Evolutionary conservation across 2,329 filamentous ascomycete genomes (phyloP), one percentile per base, ranked within the genome.

Genomic region (Fusarium irregulare): DNA sequence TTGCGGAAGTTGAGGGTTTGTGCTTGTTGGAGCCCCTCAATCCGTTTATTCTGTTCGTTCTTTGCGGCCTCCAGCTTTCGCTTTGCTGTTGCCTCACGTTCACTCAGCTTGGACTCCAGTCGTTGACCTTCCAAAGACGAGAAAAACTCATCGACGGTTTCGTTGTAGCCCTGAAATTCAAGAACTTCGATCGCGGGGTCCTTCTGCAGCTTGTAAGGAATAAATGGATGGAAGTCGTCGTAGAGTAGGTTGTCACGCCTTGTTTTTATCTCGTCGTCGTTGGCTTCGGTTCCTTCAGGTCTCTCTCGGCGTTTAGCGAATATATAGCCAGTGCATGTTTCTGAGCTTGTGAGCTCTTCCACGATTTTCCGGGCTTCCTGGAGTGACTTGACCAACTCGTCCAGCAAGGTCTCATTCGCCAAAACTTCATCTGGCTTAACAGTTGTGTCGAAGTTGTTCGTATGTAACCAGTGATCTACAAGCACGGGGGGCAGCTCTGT

Each of bases 71-170:
- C 93, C 6, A 99, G 85, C 78, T 97, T 97, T 75, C 89, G 89
- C 80, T 91, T 92, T 5, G 96, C 96, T 6, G 87, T 85, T 21
- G 91, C 89, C 79, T 99, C 94, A 50, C 91, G 89, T 78, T 98
- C 95, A 6, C 89, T 89, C 7, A 98, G 82, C 56, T 90, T 88
- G 2, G 93, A 97, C 78, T 97, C 92, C 2, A 98, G 85, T 77
- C 93, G 97, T 78, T 98, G 95, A 0, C 94, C 93, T 80, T 99
- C 96, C 27, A 98, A 88, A 0, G 95, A 98, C 0, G 96, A 98
- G 79, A 97, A 98, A 82, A 98, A 99, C 72, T 97, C 93, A 77
- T 99, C 96, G 0, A 97, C 94, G 0, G 94, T 96, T 76, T 92
- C 92, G 79, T 98, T 98, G 83, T 97, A 98, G 12, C 90, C 92